Evolutionary conservation across 441 rosid species (phyloP), one percentile per base, ranked within the genome.

Genomic region (Pelargonium fulgidum): DNA sequence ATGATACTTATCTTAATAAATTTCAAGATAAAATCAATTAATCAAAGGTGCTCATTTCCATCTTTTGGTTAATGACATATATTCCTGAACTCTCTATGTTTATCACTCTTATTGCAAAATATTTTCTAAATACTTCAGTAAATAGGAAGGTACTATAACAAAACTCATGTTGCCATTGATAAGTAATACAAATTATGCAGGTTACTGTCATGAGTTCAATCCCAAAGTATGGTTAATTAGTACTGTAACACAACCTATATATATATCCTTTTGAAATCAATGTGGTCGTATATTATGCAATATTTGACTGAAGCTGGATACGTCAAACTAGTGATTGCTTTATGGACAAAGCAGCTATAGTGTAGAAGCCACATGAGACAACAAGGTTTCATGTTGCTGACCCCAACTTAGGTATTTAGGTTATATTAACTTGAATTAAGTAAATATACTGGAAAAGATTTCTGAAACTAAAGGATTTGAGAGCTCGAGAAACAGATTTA

Each of bases 301-400:
- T 9, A 7, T 19, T 58, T 58, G 29, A 58, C 26, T 19, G 26
- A 17, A 17, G 36, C 20, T 59, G 0, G 0, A 50, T 50, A 50
- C n/a, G 17, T 14, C 19, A n/a, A 50, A 14, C 7, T 50, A n/a
- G 58, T n/a, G 17, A 13, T 50, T 50, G 58, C 1, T 59, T 22
- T 59, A 7, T 5, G 36, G 36, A 22, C 33, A 11, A 48, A 54
- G 14, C 8, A 7, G 22, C 10, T 56, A 17, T 56, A 17, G 22
- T 14, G 12, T 56, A 17, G 62, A 56, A 58, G 29, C 63, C 13
- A 22, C 0, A 58, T 58, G 22, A 9, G 33, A 58, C 63, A 17
- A 58, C 2, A 58, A 19, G 63, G 64, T 7, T 59, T 59, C 64
- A 59, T 59, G 33, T 59, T 19, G 26, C 11, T 59, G 36, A 58